Evolutionary conservation across 2,329 filamentous ascomycete species (phyloP).

Genomic region (Fusarium haematococcum): DNA sequence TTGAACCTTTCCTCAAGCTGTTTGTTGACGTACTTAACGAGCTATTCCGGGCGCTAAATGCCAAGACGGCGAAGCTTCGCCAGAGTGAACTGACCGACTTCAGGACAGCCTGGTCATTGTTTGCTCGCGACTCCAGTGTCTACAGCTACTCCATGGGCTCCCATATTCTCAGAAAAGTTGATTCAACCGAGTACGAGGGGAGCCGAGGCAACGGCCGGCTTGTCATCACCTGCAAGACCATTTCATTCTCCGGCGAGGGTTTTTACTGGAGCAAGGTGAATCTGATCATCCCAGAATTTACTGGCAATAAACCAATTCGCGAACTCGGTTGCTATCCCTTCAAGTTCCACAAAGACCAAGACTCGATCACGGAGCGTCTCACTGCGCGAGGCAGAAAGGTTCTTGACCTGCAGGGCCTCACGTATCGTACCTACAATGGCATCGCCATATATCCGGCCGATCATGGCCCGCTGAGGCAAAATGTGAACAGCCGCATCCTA

Average conservation of each 20-base stretch:
- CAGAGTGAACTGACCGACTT: slow-evolving; percentile 55
- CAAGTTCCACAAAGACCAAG: slow-evolving; percentile 47
- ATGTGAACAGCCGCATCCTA: slow-evolving; percentile 56
- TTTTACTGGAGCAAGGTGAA: slow-evolving; percentile 55
- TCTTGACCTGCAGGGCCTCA: slow-evolving; percentile 56
- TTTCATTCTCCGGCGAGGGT: slow-evolving; percentile 54
- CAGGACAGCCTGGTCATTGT: slow-evolving; percentile 58
- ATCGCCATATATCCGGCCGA: slow-evolving; percentile 45
- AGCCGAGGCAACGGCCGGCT: slow-evolving; percentile 31
- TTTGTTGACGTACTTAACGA: slow-evolving; percentile 57
- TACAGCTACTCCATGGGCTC: slow-evolving; percentile 53
- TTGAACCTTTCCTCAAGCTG: slow-evolving; percentile 55
- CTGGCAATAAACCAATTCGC: slow-evolving; percentile 55
- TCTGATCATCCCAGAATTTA: slow-evolving; percentile 49
- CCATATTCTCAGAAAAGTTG: slow-evolving; percentile 56
- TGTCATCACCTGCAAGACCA: slow-evolving; percentile 47
- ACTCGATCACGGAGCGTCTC: slow-evolving; percentile 46
- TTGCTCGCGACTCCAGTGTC: slow-evolving; percentile 53
- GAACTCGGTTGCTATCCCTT: slow-evolving; percentile 55
- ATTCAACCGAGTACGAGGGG: slow-evolving; percentile 47
- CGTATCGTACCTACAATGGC: slow-evolving; percentile 56
- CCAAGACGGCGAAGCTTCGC: slow-evolving; percentile 51
- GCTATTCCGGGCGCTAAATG: slow-evolving; percentile 55
- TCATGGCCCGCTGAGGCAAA: slow-evolving; percentile 44
- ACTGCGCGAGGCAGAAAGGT: slow-evolving; percentile 52